Evolutionary conservation across 441 rosid genomes (phyloP).

Genomic region (Jatropha podagrica): DNA sequence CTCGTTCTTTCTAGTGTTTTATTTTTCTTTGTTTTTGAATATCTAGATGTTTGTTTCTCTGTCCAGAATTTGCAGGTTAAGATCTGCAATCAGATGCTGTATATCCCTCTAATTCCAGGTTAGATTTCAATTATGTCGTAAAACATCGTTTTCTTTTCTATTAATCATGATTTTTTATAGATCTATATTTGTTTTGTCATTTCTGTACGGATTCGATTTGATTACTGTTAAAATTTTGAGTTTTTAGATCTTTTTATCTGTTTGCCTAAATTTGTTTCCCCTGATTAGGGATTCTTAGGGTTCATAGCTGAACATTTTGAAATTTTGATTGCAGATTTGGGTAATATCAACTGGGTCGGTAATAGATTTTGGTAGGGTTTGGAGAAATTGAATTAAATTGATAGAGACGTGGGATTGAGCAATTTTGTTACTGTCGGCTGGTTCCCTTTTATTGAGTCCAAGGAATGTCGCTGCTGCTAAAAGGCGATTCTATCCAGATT

Average conservation of each 20-base stretch:
- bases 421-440: neutral
- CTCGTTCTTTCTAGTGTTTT: neutral
- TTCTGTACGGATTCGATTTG: neutral
- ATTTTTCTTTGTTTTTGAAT: neutral
- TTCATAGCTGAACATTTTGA: neutral
- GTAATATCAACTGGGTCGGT: conserved; percentile 13
- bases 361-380: conserved; percentile 12
- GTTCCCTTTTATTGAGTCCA: conserved; percentile 8
- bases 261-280: neutral
- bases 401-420: conserved; percentile 12
- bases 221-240: neutral
- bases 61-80: conserved; percentile 19
- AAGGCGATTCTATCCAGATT: conserved; percentile 48
- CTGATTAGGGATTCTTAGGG: neutral
- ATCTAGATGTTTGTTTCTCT: conserved; percentile 16
- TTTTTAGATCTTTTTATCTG: neutral
- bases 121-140: neutral
- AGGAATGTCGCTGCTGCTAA: conserved; percentile 44
- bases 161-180: neutral
- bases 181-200: neutral
- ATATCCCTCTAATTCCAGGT: conserved; percentile 12
- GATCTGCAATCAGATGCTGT: conserved; percentile 16
- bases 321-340: conserved; percentile 24
- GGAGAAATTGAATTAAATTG: neutral
- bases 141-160: no score